phyloP scores from a whole-genome alignment of 1,284 basidiomycete species.

The Melampsora abietis-canadensis region DNA sequence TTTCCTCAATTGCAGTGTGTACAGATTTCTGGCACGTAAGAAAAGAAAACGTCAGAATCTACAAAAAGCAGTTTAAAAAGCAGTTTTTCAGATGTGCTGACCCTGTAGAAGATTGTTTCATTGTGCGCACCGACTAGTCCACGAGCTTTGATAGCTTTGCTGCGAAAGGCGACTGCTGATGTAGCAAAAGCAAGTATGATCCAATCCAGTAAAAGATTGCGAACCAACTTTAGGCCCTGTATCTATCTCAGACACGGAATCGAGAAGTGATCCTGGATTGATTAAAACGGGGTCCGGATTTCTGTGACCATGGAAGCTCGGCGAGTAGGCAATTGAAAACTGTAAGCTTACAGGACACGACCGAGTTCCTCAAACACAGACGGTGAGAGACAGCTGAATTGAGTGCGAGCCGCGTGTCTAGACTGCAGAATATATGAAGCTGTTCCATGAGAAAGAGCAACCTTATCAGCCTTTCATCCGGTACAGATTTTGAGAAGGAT shows the following conservation, averaged over 20 bases:
- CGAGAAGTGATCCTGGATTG: neutral
- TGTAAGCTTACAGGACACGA: neutral
- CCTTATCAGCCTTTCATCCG: too few species aligned
- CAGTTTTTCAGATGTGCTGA: conserved; percentile 4
- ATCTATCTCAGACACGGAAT: conserved; percentile 33
- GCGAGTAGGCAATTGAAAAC: neutral
- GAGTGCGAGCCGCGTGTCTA: conserved; percentile 1
- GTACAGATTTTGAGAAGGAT: too few species aligned
- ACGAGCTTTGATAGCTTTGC: conserved; percentile 42
- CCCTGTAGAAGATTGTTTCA: conserved; percentile 37
- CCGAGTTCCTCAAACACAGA: neutral
- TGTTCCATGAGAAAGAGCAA: conserved; percentile 5
- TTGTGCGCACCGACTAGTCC: conserved; percentile 38
- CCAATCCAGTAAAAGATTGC: conserved; percentile 26
- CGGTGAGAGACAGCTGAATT: neutral
- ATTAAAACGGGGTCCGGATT: neutral
- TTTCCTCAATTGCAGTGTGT: conserved; percentile 68
- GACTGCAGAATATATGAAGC: conserved; percentile 1
- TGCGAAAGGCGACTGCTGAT: conserved; percentile 36
- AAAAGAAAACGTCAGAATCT: neutral
- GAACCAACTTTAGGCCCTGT: conserved; percentile 34
- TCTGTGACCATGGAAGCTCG: neutral
- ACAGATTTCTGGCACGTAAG: conserved; percentile 21
- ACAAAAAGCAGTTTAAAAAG: neutral
- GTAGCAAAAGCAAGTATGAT: conserved; percentile 34